Evolutionary conservation across 768 basidiomycete species (phyloP), one percentile per base, ranked within the genome.

Genomic region (Lentinula guzmanii): DNA sequence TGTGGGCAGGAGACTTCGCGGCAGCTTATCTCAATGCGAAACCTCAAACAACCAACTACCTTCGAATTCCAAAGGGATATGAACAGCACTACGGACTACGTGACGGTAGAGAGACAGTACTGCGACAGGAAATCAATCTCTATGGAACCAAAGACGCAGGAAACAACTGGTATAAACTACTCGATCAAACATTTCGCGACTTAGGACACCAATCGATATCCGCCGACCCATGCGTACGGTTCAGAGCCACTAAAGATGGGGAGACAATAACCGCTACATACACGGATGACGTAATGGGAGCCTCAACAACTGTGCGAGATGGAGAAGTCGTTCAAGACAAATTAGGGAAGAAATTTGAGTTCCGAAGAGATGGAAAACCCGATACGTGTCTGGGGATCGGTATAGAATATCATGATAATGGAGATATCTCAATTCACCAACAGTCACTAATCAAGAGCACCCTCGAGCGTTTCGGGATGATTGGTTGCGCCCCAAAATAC

Each of bases 91-190:
- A 43, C 13, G 7, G 6, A 10, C 18, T 46, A 5, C 4, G 41
- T 3, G 45, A 58, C 46, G 42, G 42, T 11, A 24, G 9, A 13
- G 28, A 72, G 8, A 58, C 57, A 46, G 45, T 33, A 21, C 34
- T 54, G 24, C 5, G 2, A 2, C 10, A 41, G 31, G 16, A 10
- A 21, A 11, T 28, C 21, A 55, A 45, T 15, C 8, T 61, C 9
- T 64, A 62, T 51, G 59, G 61, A 4, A 62, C 43, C 9, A 62
- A 15, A 13, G 58, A 60, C n/a, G 53, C n/a, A 13, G 61, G 53
- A 10, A 54, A 56, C n/a, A 54, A 56, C 39, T 61, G 61, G 61
- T 61, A 28, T n/a, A 10, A 39, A 10, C 10, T 15, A 1, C 53
- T 61, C 2, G n/a, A 54, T 21, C 16, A 43, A 3, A 58, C 37